Base-by-base conservation (phyloP, 495 filamentous ascomycete species). In the Penicillium desertorum region DNA sequence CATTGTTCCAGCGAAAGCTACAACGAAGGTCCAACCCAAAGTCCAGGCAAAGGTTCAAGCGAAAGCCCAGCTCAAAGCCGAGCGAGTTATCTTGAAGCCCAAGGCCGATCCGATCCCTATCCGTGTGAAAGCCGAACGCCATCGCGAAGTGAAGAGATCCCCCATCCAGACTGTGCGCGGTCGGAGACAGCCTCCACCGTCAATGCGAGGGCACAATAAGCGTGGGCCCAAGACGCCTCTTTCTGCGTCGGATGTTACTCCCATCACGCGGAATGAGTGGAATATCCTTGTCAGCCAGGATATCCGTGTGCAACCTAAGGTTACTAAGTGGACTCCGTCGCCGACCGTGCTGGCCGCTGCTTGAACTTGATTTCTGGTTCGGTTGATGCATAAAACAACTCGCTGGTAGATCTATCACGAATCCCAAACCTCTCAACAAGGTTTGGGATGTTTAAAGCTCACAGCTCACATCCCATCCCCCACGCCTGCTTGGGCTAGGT, bases 251-350 rank as follows among this genome's bases (percentile, higher is more conserved):
- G 75, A 79, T 62, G 75, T 78, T 16, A 78, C 75, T 0, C 76
- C 76, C 5, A 79, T 77, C 57, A 79, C 76, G 2, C 58, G 71
- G 11, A 77, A 76, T 45, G 76, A 79, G 60, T 79, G 76, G 76
- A 79, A 79, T 51, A 65, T 78, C 12, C 65, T 79, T 16, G 64
- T 74, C 17, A 63, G 61, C 12, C 54, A 71, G 25, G 71, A 74
- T 17, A 69, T 76, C 37, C 62, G 54, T 0, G 49, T 66, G 5
- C 69, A 71, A 58, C 70, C 72, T 19, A 69, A 62, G 14, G 67
- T 79, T 17, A 79, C 76, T 2, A 73, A 75, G 61, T 79, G 75
- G 76, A 73, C 68, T 39, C 76, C 76, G 8, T 76, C 74, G 25
- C 72, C 74, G 16, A 67, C 66, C 36, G 70, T 76, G 2, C 55